Percentiles rank a stretch among this genome's conserved stretches.
These are phyloP conservation scores for Mortierella sp. DNA, from an alignment of 371 early-diverging fungal genomes.

Conservation along the genomic window DNA sequence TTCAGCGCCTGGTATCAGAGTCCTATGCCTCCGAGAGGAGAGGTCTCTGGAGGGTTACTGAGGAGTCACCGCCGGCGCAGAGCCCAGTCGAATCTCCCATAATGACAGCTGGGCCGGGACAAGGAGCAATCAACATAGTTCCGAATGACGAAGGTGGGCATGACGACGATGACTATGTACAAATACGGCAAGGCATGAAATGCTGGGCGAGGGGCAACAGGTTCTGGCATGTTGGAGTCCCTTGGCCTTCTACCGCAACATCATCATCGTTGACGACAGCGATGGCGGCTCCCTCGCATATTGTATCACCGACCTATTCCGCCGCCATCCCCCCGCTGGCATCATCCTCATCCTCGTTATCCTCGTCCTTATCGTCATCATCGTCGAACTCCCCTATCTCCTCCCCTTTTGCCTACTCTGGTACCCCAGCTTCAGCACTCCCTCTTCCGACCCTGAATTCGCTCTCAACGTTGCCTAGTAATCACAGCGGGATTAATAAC, in stretches of 20 bases:
- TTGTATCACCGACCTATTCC: no score
- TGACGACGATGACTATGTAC: constrained; percentile 55
- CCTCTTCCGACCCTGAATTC: background rate
- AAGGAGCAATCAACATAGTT: background rate
- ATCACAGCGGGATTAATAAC: background rate
- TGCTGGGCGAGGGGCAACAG: constrained; percentile 54
- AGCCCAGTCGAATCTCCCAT: constrained; percentile 1
- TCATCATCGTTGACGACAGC: constrained; percentile 16
- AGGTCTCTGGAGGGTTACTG: constrained; percentile 23
- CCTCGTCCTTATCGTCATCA: constrained; percentile 4
- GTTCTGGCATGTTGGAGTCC: constrained; percentile 45
- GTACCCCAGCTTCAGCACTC: constrained; percentile 1
- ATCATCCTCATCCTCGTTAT: constrained; percentile 1
- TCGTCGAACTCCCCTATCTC: background rate
- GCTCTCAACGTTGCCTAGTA: background rate
- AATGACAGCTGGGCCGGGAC: background rate
- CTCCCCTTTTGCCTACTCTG: background rate
- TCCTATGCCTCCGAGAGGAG: constrained; percentile 17
- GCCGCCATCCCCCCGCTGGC: background rate
- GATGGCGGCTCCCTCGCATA: background rate
- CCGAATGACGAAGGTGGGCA: constrained; percentile 43
- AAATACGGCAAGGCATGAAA: constrained; percentile 53
- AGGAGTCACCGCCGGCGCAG: constrained; percentile 3
- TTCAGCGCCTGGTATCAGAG: constrained; percentile 46
- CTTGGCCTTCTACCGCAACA: constrained; percentile 13